Evolutionary conservation across 1,284 basidiomycete species (phyloP).

Genomic region (Blastosporella zonata): DNA sequence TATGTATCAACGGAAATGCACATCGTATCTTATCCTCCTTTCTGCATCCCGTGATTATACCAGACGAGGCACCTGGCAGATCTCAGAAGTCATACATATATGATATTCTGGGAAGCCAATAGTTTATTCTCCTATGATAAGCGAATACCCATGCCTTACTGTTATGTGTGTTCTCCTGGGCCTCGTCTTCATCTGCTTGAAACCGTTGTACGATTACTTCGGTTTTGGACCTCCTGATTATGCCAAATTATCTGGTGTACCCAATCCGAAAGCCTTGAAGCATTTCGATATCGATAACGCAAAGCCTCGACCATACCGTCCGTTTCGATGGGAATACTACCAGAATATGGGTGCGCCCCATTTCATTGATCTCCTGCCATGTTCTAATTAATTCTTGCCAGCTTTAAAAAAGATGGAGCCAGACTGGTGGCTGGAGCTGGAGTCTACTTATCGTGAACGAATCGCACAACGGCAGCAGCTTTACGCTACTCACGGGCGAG

Average conservation of each 20-base stretch:
- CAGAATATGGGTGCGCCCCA: conserved; percentile 47
- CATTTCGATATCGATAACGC: conserved; percentile 41
- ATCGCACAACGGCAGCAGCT: conserved; percentile 40
- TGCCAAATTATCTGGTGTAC: conserved; percentile 40
- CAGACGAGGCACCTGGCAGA: no score
- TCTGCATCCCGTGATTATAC: neutral
- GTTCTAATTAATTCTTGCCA: conserved; percentile 18
- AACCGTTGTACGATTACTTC: neutral
- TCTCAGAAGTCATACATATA: no score
- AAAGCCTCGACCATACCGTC: conserved; percentile 47
- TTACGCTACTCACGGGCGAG: conserved; percentile 33
- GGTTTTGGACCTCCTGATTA: conserved; percentile 24
- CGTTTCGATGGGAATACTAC: conserved; percentile 50
- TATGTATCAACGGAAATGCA: neutral
- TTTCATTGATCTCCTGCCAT: neutral
- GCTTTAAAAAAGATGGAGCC: conserved; percentile 46
- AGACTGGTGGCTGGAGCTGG: conserved; percentile 52
- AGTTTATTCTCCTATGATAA: no score
- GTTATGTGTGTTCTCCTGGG: neutral
- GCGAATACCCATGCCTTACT: neutral
- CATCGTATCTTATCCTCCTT: neutral
- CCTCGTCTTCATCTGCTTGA: neutral
- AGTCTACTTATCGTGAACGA: conserved; percentile 45
- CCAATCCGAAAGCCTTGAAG: conserved; percentile 37
- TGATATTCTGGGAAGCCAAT: neutral